phyloP scores from a whole-genome alignment of 2,329 filamentous ascomycete species.

The Colletotrichum kahawae region DNA sequence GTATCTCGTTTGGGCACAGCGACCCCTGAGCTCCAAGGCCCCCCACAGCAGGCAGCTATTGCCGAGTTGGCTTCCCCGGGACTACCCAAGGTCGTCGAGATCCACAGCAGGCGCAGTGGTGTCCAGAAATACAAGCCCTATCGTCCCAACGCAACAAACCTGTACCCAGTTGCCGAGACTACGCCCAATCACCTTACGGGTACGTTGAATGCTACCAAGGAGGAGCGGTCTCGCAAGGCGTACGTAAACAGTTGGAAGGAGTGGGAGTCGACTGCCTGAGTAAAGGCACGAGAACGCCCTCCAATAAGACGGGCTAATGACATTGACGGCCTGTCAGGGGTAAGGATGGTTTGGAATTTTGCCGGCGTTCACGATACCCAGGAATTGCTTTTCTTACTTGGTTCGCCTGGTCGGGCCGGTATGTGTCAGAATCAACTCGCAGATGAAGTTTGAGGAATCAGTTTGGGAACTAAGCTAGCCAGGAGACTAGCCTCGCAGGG shows the following conservation, averaged over 20 bases:
- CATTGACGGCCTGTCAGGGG: background rate
- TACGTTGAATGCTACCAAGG: conserved; percentile 1
- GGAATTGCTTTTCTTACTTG: background rate
- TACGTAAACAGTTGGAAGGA: conserved; percentile 15
- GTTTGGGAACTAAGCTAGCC: background rate
- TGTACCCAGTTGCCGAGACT: conserved; percentile 8
- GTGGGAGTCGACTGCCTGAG: conserved; percentile 2
- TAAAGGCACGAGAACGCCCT: background rate
- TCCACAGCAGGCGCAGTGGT: conserved; percentile 17
- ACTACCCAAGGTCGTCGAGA: conserved; percentile 19
- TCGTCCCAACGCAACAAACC: background rate
- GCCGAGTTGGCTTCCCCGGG: conserved; percentile 21
- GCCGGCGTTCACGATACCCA: conserved; percentile 17
- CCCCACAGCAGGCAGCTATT: conserved; percentile 19
- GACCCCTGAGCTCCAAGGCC: conserved; percentile 21
- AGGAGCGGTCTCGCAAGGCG: background rate
- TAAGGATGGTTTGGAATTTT: background rate
- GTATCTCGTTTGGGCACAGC: conserved; percentile 11
- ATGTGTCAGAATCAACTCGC: conserved; percentile 3
- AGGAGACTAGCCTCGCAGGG: background rate
- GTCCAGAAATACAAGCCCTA: conserved; percentile 18
- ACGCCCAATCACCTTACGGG: conserved; percentile 5
- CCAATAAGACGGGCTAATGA: background rate
- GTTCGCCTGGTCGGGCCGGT: background rate
- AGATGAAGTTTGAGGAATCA: background rate